Evolutionary conservation across 2,329 filamentous ascomycete genomes (phyloP), one percentile per base, ranked within the genome.

Genomic region (Diplodia scrobiculata): DNA sequence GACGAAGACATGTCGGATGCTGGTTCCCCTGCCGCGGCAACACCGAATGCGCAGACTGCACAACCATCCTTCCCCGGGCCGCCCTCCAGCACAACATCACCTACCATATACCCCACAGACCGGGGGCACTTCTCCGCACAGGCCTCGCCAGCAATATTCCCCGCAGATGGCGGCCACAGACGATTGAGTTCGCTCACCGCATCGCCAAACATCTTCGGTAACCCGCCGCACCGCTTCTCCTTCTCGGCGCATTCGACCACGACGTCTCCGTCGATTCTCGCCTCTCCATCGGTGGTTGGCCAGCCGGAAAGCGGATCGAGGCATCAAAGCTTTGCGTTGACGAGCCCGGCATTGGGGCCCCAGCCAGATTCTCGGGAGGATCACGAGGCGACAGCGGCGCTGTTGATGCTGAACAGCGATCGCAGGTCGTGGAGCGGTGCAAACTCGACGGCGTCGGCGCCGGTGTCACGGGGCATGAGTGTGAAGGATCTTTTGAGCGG

Each of bases 331-430:
- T 63, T 66, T 48, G 55, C 50, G 10, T 67, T 79, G 36, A 78
- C 75, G 2, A 76, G 74, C 11, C 77, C 78, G 10, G 75, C 75
- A 11, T 67, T 79, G 5, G 72, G 70, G 5, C 74, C 77, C 2
- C 75, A 75, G 67, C 70, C 76, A 29, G 76, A 76, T 55, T 53
- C 55, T 17, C 79, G 71, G 9, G 75, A 80, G 34, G 81, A 83
- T 51, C 89, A 92, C 68, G 91, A 95, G 75, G 93, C 92, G 0
- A 95, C 92, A 7, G 89, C 91, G 13, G 93, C 92, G 2, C 77
- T 97, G 71, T 78, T 97, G 75, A 96, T 97, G 92, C 81, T 97
- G 67, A 96, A 93, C 70, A 87, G 84, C 64, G 92, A 95, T 75
- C 85, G 91, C 48, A 83, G 91, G 41, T 78, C 73, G 65, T 81